These are phyloP conservation scores for Backusella morwellensis DNA, from an alignment of 192 early-diverging fungal species.

Conservation along the genomic window DNA sequence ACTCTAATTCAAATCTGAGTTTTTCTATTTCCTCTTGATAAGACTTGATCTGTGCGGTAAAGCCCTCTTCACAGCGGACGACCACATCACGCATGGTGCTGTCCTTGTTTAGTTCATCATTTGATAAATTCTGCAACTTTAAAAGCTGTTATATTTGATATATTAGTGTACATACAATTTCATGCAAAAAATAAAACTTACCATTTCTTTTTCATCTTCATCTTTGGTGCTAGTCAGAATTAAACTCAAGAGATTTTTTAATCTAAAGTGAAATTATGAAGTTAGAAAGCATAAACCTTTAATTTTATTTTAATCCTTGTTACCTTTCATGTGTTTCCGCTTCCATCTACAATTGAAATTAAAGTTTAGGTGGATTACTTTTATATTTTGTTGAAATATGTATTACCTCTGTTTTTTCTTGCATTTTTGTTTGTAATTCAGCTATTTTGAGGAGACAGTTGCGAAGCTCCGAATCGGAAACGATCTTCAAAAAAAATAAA, in stretches of 20 bases:
- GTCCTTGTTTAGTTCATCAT: constrained; percentile 4
- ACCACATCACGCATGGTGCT: constrained; percentile 18
- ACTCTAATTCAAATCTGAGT: not conserved
- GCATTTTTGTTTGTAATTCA: constrained; percentile 27
- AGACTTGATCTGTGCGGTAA: not conserved
- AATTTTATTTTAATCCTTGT: not conserved
- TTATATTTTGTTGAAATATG: not conserved
- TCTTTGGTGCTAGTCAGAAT: constrained; percentile 18
- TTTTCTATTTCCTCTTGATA: constrained; percentile 13
- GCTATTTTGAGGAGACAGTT: constrained; percentile 26
- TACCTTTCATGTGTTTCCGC: constrained; percentile 15
- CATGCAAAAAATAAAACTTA: not conserved
- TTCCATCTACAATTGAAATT: constrained; percentile 6
- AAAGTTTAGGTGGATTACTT: not conserved
- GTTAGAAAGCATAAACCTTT: not conserved
- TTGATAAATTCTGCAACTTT: not conserved
- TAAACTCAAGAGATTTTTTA: constrained; percentile 10
- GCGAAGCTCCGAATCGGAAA: constrained; percentile 21
- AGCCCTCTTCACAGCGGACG: constrained; percentile 18
- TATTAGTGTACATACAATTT: not conserved
- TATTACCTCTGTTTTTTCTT: constrained; percentile 29
- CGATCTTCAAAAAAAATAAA: constrained; percentile 8
- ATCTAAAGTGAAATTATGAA: not conserved
- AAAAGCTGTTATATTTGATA: not conserved
- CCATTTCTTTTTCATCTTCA: not conserved